Evolutionary conservation across 164 flowering plant genomes (phyloP), one percentile per base, ranked within the genome.

Genomic region (Chimonanthus praecox): DNA sequence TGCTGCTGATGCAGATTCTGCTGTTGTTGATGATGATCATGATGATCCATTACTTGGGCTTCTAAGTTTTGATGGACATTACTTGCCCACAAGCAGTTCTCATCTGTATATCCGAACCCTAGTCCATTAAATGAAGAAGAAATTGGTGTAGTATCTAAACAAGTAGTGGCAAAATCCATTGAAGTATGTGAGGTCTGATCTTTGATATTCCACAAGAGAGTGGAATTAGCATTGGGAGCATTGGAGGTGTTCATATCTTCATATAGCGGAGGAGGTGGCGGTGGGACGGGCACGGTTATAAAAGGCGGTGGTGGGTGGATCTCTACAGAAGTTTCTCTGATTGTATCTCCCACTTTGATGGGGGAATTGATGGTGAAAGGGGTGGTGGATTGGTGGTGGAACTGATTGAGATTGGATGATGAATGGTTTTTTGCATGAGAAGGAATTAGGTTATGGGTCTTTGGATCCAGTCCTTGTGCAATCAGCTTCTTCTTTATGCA

Each of bases 401-500:
- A 5, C n/a, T 70, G 80, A 43, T 67, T 68, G 63, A 33, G 68
- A 45, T 49, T 72, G 81, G 74, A 66, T 71, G 74, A 66, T 71
- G 78, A 51, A 72, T 68, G 48, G 64, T 48, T 78, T 66, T 58
- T 78, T 1, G 64, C 61, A 33, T 66, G 78, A 60, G 85, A 65
- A 64, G 86, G 77, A 9, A 88, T 67, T 8, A 85, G 76, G 70
- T 84, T 86, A 66, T 88, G 89, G 15, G 91, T 88, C 76, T 78
- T 82, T 48, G 91, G 91, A 75, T 86, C 91, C 69, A 88, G 68
- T 11, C 91, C 91, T 80, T 86, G 88, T 15, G 91, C 79, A 4
- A 88, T 76, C 3, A 88, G 82, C 80, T 86, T 88, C 64, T 88
- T 88, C 86, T 88, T 88, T n/a, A 88, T 81, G 87, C 91, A 88